phyloP scores from a whole-genome alignment of 345 rosid genomes.

The Clarkia xantiana region DNA sequence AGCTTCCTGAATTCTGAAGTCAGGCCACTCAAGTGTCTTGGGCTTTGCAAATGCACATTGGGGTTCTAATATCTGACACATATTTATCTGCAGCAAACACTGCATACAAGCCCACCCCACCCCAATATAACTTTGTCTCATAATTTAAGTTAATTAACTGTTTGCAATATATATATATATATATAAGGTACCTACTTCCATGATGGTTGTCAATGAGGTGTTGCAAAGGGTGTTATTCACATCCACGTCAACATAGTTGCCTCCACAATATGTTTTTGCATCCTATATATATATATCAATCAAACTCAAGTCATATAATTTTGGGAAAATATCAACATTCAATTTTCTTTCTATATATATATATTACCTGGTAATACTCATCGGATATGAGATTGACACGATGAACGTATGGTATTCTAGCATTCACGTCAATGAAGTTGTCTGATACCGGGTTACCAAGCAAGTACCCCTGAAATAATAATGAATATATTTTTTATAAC shows the following conservation, averaged over 20 bases:
- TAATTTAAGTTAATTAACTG: too few species aligned
- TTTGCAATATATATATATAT: too few species aligned
- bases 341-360: not conserved
- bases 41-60: slow-evolving; percentile 21
- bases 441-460: slow-evolving; percentile 28
- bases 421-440: slow-evolving; percentile 12
- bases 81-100: slow-evolving; percentile 23
- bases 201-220: slow-evolving; percentile 14
- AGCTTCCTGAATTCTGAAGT: slow-evolving; percentile 15
- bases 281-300: slow-evolving; percentile 5
- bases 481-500: not conserved
- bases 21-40: slow-evolving; percentile 14
- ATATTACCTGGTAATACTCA: slow-evolving; percentile 18
- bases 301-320: not conserved
- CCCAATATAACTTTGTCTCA: too few species aligned
- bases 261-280: slow-evolving; percentile 15
- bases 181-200: slow-evolving; percentile 7
- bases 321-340: too few species aligned
- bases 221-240: slow-evolving; percentile 18
- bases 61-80: slow-evolving; percentile 25
- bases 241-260: slow-evolving; percentile 12
- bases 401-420: slow-evolving; percentile 19
- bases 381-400: slow-evolving; percentile 24
- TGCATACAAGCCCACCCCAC: slow-evolving; percentile 3
- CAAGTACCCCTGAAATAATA: slow-evolving; percentile 18